Evolutionary conservation across 306 rosid genomes (phyloP).

Genomic region (Betula pendula): DNA sequence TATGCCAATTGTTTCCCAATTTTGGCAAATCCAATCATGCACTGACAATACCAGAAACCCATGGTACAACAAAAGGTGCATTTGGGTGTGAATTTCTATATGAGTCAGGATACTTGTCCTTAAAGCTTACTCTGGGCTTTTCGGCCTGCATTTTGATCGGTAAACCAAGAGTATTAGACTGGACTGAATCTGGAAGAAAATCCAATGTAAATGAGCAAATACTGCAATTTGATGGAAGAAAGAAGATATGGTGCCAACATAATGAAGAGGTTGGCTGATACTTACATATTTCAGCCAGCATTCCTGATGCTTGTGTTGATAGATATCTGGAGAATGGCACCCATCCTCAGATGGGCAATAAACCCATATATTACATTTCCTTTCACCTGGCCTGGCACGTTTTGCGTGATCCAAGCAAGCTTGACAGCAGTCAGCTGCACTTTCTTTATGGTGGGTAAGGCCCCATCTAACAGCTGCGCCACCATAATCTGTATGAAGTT

Average conservation of each 20-base stretch:
- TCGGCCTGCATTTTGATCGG: slow-evolving; percentile 59
- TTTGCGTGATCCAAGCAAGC: slow-evolving; percentile 89
- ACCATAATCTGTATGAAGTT: slow-evolving; percentile 84
- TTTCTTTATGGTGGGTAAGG: slow-evolving; percentile 85
- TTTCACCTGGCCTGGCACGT: slow-evolving; percentile 63
- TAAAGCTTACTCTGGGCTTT: slow-evolving; percentile 64
- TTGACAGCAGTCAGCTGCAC: slow-evolving; percentile 97
- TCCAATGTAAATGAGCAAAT: neutral
- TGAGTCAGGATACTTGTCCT: slow-evolving; percentile 71
- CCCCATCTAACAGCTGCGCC: slow-evolving; percentile 97
- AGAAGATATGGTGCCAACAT: slow-evolving; percentile 2
- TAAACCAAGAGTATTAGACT: slow-evolving; percentile 27
- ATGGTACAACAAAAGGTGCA: slow-evolving; percentile 73
- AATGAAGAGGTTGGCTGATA: slow-evolving; percentile 10
- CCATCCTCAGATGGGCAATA: slow-evolving; percentile 88
- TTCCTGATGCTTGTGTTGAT: slow-evolving; percentile 75
- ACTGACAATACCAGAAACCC: slow-evolving; percentile 75
- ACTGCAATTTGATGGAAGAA: slow-evolving; percentile 7
- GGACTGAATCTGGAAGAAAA: neutral
- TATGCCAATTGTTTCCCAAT: neutral
- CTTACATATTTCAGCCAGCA: slow-evolving; percentile 98
- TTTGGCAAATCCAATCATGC: slow-evolving; percentile 25
- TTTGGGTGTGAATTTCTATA: slow-evolving; percentile 60
- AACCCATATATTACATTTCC: slow-evolving; percentile 92
- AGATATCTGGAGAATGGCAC: slow-evolving; percentile 89